Conservation (phyloP, 345 rosid species). For the Syzygium aqueum region DNA sequence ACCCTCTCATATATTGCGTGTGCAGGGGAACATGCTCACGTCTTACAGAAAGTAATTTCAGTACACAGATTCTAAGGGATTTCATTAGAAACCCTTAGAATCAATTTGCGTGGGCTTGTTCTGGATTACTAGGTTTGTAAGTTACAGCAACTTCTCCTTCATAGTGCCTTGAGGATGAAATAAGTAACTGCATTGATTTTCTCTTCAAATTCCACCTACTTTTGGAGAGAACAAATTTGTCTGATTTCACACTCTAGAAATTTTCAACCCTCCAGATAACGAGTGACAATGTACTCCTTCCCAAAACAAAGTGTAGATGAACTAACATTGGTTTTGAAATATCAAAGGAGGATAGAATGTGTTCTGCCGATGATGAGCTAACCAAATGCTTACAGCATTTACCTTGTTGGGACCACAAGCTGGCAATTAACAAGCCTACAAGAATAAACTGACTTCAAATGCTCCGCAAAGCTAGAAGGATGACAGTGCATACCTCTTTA, state of each 20-base stretch:
- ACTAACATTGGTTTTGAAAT: background rate
- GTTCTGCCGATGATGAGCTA: background rate
- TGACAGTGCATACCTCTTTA: conserved; percentile 43
- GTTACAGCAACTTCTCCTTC: background rate
- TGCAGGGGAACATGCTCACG: background rate
- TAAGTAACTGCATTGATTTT: background rate
- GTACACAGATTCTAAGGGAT: background rate
- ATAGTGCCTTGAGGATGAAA: background rate
- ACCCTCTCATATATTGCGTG: background rate
- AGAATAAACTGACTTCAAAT: background rate
- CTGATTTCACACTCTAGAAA: background rate
- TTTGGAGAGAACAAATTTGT: background rate
- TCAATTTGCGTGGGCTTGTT: background rate
- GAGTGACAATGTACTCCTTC: background rate
- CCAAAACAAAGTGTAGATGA: background rate
- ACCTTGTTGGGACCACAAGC: background rate
- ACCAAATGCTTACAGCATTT: background rate
- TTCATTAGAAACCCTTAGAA: background rate
- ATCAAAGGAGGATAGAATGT: background rate
- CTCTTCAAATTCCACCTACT: background rate
- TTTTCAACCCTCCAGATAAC: background rate
- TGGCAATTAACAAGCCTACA: background rate
- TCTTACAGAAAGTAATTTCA: background rate
- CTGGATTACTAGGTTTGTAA: background rate
- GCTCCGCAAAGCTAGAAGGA: background rate